Evolutionary conservation across 345 rosid genomes (phyloP), one percentile per base, ranked within the genome.

Genomic region (Citrus trifoliata): DNA sequence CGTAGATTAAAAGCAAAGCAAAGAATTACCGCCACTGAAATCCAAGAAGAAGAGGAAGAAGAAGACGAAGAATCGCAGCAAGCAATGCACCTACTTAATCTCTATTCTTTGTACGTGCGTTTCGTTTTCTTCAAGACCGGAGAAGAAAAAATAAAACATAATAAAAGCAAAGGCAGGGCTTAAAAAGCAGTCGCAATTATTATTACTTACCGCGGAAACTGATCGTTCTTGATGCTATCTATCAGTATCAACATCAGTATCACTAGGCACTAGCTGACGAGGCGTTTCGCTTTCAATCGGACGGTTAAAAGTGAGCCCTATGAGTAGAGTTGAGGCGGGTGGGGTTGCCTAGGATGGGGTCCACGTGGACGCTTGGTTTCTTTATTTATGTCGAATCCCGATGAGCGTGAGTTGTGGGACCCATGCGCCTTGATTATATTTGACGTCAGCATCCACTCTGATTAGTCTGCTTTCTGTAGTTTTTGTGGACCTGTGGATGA

Each of bases 1-100:
- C 89, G 89, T 88, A 70, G 87, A 86, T 85, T 86, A 73, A 18
- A 90, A 90, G 93, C 90, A 90, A 88, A 87, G 89, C 48, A 88
- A 87, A 79, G 89, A 81, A 82, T 82, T 73, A 79, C 76, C 78
- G 67, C 85, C 18, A 65, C 83, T 35, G 76, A 76, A 82, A 83
- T 59, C 80, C 79, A 78, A 77, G 71, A 70, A 73, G 48, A 42
- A 42, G 48, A 42, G 10, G 48, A 10, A 42, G 51, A 46, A 12
- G 51, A 1, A 46, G 51, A 46, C 14, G 51, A 3, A 46, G 18
- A 46, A 46, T 46, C 0, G 68, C 68, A 9, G 51, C 24, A 53
- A 16, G 58, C 33, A 62, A 46, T 30, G 61, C 38, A 32, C 67
- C 40, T 8, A 37, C 70, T 24, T 24, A 19, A 58, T 28, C 40